A percentile compares a stretch with the other conserved stretches of the same genome.
Evolutionary conservation across 805 yeast genomes (phyloP).

Genomic region (Grigorovia transvaalensis): DNA sequence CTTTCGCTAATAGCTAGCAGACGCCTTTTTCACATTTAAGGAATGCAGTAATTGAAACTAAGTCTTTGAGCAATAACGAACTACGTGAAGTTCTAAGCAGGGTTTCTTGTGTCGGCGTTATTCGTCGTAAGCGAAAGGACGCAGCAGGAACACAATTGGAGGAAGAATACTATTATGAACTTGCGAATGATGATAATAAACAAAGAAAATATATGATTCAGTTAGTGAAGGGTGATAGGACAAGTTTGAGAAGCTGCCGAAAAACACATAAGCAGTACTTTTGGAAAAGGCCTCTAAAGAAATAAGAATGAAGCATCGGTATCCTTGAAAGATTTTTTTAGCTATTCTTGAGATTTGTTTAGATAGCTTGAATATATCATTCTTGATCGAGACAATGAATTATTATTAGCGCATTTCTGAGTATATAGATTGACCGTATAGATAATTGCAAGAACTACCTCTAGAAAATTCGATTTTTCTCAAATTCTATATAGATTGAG

Average conservation of each 20-base stretch:
- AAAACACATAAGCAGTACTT: slow-evolving; percentile 76
- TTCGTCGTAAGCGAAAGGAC: slow-evolving; percentile 82
- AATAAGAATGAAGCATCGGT: not conserved
- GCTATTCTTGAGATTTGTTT: not conserved
- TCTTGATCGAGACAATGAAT: no score
- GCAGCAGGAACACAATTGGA: slow-evolving; percentile 94
- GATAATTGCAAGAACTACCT: no score
- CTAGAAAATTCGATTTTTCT: no score
- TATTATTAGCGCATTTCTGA: no score
- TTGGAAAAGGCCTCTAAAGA: slow-evolving; percentile 37
- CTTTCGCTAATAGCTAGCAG: slow-evolving; percentile 80
- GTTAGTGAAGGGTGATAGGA: slow-evolving; percentile 65
- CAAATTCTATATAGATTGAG: no score
- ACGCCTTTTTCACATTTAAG: slow-evolving; percentile 72
- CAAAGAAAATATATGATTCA: slow-evolving; percentile 63
- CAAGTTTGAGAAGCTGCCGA: slow-evolving; percentile 80
- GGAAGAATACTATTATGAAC: slow-evolving; percentile 84
- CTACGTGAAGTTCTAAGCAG: slow-evolving; percentile 37
- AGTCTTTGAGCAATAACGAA: slow-evolving; percentile 36
- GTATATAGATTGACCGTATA: no score
- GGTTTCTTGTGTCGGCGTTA: slow-evolving; percentile 54
- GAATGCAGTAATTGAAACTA: slow-evolving; percentile 47
- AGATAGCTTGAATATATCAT: no score
- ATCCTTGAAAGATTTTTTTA: not conserved
- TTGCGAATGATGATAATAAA: slow-evolving; percentile 67